Evolutionary conservation across 352 stramenopile genomes (phyloP).

Genomic region (Phytopythium kandeliae): DNA sequence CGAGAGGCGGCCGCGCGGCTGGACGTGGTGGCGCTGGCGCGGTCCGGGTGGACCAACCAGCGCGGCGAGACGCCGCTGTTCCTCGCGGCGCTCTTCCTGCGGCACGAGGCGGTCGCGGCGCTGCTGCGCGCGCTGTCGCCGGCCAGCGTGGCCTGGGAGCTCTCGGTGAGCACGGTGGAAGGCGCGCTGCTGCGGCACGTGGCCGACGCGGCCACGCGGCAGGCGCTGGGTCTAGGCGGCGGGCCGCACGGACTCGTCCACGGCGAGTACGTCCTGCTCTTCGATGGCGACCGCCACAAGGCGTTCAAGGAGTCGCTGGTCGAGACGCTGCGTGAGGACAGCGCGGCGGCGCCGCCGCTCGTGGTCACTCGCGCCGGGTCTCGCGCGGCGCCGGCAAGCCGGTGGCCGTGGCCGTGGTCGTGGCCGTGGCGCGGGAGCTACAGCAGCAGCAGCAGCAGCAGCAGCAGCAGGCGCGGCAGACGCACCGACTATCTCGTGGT

Average conservation of each 20-base stretch:
- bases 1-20: slow-evolving; percentile 7
- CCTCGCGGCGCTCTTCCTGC: slow-evolving; percentile 48
- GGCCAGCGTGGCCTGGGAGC: slow-evolving; percentile 41
- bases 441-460: not conserved
- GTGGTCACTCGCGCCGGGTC: slow-evolving; percentile 32
- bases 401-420: not conserved
- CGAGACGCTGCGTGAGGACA: slow-evolving; percentile 69
- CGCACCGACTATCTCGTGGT: slow-evolving; percentile 50
- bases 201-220: slow-evolving; percentile 26
- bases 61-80: slow-evolving; percentile 64
- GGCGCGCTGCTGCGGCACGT: slow-evolving; percentile 64
- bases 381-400: slow-evolving; percentile 9
- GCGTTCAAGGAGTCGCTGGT: slow-evolving; percentile 72
- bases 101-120: slow-evolving; percentile 28
- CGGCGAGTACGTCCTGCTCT: slow-evolving; percentile 73
- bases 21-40: slow-evolving; percentile 15
- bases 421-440: no score
- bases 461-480: no score
- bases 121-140: slow-evolving; percentile 33
- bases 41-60: slow-evolving; percentile 60
- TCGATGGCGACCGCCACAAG: slow-evolving; percentile 43
- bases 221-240: slow-evolving; percentile 18
- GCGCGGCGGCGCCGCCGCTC: slow-evolving; percentile 42
- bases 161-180: slow-evolving; percentile 62
- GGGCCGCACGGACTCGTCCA: slow-evolving; percentile 16